Percentiles rank a stretch among this genome's conserved stretches.
These are phyloP conservation scores for Neurospora sp. DNA, from an alignment of 495 filamentous ascomycete genomes.

Conservation along the genomic window DNA sequence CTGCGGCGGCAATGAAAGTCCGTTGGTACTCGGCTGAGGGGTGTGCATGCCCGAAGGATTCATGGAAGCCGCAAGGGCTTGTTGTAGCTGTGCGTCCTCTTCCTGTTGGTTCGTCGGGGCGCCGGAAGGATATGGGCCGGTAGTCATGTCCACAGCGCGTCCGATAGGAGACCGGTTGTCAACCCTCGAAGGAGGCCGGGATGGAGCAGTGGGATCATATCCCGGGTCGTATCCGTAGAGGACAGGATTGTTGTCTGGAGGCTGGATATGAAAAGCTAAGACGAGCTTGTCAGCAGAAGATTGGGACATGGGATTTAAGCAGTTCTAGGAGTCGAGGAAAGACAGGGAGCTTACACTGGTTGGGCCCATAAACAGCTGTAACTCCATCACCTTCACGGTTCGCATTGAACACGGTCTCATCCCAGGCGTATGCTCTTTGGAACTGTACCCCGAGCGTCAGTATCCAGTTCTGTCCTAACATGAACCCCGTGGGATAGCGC, in stretches of 20 bases:
- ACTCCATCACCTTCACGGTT: slow-evolving; percentile 32
- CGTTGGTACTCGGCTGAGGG: slow-evolving; percentile 24
- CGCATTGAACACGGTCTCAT: slow-evolving; percentile 34
- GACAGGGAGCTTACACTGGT: background rate
- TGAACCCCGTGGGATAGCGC: background rate
- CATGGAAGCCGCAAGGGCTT: slow-evolving; percentile 21
- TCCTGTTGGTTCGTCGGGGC: slow-evolving; percentile 15
- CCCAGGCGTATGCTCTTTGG: slow-evolving; percentile 29
- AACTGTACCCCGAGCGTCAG: slow-evolving; percentile 20
- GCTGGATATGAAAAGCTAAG: slow-evolving; percentile 48
- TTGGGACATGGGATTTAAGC: background rate
- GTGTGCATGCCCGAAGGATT: slow-evolving; percentile 4
- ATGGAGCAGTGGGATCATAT: slow-evolving; percentile 40
- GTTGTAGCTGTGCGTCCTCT: slow-evolving; percentile 28
- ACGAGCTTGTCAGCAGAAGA: background rate
- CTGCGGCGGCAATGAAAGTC: slow-evolving; percentile 27
- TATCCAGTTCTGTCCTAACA: background rate
- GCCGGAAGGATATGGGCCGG: slow-evolving; percentile 13
- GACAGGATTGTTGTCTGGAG: slow-evolving; percentile 34
- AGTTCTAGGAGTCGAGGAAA: background rate
- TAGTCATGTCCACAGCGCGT: slow-evolving; percentile 28
- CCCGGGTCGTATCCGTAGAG: slow-evolving; percentile 29
- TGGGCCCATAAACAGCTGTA: background rate
- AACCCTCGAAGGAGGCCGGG: slow-evolving; percentile 59
- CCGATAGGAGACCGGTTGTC: slow-evolving; percentile 40